Conservation (phyloP, 2,329 filamentous ascomycete species). For the Orbilia oligospora region DNA sequence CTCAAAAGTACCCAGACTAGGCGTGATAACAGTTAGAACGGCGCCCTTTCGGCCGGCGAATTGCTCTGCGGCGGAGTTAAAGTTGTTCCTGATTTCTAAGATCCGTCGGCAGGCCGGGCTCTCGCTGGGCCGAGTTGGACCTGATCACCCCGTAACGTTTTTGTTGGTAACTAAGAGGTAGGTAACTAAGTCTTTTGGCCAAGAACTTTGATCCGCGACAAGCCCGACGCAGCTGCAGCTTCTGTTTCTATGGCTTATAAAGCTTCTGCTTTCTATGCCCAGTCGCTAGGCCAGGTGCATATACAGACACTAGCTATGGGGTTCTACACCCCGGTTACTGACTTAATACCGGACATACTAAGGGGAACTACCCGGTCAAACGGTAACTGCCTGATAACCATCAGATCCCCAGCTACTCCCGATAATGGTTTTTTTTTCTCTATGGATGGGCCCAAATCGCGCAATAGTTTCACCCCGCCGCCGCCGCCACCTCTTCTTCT, state of each 20-base stretch:
- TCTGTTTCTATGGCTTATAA: not conserved
- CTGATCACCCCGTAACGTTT: not conserved
- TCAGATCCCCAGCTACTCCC: no score
- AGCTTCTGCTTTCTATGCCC: not conserved
- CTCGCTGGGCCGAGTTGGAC: slow-evolving; percentile 23
- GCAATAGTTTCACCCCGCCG: not conserved
- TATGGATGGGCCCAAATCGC: not conserved
- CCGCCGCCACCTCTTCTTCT: no score
- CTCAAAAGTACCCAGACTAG: no score
- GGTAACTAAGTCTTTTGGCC: no score
- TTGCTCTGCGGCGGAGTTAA: not conserved
- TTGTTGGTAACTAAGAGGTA: no score
- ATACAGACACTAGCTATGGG: no score
- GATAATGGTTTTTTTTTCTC: not conserved
- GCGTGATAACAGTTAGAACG: not conserved
- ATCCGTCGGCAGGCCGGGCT: slow-evolving; percentile 1
- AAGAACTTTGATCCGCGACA: slow-evolving; percentile 2
- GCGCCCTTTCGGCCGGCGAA: not conserved
- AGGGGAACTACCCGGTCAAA: not conserved
- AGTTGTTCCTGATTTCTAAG: not conserved
- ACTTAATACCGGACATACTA: no score
- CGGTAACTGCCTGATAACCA: not conserved
- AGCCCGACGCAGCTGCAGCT: not conserved
- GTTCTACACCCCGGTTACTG: no score
- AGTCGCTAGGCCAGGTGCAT: not conserved